These are phyloP conservation scores for Rhodotorula sp. DNA, from an alignment of 1,284 basidiomycete genomes.

Conservation along the genomic window DNA sequence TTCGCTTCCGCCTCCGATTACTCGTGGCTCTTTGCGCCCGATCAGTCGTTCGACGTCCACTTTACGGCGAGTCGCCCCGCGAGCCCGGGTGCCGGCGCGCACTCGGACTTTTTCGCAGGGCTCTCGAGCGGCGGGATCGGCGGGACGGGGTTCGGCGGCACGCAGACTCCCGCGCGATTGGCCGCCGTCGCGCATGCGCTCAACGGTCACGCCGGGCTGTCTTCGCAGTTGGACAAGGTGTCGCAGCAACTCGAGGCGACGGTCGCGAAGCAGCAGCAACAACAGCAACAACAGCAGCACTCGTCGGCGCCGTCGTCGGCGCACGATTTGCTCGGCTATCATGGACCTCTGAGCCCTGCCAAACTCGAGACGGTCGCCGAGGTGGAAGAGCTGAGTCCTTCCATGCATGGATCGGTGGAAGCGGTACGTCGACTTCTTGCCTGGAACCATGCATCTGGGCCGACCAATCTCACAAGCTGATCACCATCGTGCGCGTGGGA, in stretches of 20 bases:
- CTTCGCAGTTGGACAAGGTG: constrained; percentile 32
- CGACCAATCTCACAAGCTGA: too few relatives aligned
- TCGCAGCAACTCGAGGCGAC: constrained; percentile 25
- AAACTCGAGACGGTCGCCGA: constrained; percentile 20
- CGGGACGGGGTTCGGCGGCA: constrained; percentile 7
- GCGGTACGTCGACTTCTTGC: background rate
- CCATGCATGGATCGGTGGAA: background rate
- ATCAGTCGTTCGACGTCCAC: constrained; percentile 30
- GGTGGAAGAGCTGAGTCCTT: constrained; percentile 2
- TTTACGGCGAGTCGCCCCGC: constrained; percentile 35
- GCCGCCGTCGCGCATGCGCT: constrained; percentile 10
- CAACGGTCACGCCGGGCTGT: constrained; percentile 10
- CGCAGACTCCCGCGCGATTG: constrained; percentile 13
- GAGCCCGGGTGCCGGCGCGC: constrained; percentile 23
- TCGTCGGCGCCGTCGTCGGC: background rate
- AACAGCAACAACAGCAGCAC: constrained; percentile 18
- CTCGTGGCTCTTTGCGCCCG: constrained; percentile 41
- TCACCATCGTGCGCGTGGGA: too few relatives aligned
- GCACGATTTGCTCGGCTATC: constrained; percentile 5
- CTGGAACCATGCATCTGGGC: background rate
- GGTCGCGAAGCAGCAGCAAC: constrained; percentile 18
- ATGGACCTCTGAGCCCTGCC: constrained; percentile 3
- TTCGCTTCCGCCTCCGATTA: constrained; percentile 39
- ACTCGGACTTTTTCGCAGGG: constrained; percentile 25
- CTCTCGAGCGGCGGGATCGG: constrained; percentile 7